These are phyloP conservation scores for Starmerella potacharoeniae DNA, from an alignment of 805 yeast genomes.

Conservation along the genomic window DNA sequence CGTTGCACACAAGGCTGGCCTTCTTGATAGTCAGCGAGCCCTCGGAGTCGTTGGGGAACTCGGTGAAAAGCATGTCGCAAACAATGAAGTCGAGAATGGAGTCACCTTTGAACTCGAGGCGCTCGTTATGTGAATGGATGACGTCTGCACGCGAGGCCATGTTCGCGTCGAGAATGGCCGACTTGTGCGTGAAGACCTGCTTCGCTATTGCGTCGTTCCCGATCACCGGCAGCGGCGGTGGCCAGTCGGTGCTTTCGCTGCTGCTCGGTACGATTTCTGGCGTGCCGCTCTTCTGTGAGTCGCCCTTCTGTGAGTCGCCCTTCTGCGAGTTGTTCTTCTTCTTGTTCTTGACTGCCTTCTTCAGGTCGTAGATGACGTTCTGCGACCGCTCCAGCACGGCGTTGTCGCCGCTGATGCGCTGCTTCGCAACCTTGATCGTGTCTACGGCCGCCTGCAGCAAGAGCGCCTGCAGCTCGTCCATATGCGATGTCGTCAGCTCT, in stretches of 20 bases:
- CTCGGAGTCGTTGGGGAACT: slow-evolving; percentile 62
- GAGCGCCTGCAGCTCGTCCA: slow-evolving; percentile 18
- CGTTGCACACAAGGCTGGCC: slow-evolving; percentile 60
- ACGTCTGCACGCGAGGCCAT: slow-evolving; percentile 47
- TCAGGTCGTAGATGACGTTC: slow-evolving; percentile 3
- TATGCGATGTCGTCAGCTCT: slow-evolving; percentile 3
- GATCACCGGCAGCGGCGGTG: slow-evolving; percentile 65
- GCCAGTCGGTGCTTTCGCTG: slow-evolving; percentile 29
- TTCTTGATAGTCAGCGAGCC: slow-evolving; percentile 69
- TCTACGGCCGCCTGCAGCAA: slow-evolving; percentile 8
- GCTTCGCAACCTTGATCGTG: slow-evolving; percentile 3
- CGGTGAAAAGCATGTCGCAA: slow-evolving; percentile 52
- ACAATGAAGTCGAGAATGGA: slow-evolving; percentile 65
- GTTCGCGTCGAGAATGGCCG: slow-evolving; percentile 39
- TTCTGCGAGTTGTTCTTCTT: not conserved
- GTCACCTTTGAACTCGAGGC: slow-evolving; percentile 86
- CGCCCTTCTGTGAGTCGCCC: not conserved
- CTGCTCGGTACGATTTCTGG: not conserved
- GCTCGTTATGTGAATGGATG: slow-evolving; percentile 62
- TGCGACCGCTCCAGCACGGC: slow-evolving; percentile 5
- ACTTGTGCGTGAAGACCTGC: slow-evolving; percentile 73
- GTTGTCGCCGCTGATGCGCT: slow-evolving; percentile 6
- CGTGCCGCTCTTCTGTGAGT: not conserved
- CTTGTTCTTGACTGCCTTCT: slow-evolving; percentile 3
- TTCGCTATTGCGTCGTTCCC: slow-evolving; percentile 46